phyloP scores from a whole-genome alignment of 139 green algal species.

The Haematococcus sp. region DNA sequence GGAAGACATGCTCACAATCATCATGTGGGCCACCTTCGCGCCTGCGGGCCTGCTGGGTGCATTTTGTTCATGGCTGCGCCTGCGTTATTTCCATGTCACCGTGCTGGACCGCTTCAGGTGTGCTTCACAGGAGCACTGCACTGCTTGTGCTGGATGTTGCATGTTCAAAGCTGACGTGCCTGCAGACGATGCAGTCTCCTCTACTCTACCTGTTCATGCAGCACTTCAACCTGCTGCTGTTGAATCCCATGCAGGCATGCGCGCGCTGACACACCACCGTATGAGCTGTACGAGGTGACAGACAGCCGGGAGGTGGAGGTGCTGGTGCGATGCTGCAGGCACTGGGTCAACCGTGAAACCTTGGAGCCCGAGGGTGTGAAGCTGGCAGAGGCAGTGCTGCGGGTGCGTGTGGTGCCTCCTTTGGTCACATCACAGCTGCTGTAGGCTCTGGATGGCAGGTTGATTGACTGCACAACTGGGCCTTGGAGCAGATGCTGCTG shows the following conservation, averaged over 20 bases:
- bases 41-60: neutral
- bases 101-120: slow-evolving; percentile 13
- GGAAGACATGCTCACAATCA: neutral
- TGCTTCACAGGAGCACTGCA: too few relatives aligned
- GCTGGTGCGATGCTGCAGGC: slow-evolving; percentile 28
- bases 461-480: too few relatives aligned
- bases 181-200: too few relatives aligned
- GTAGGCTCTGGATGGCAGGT: too few relatives aligned
- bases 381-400: slow-evolving; percentile 31
- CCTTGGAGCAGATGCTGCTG: too few relatives aligned
- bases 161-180: too few relatives aligned
- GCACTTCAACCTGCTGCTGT: too few relatives aligned
- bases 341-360: slow-evolving; percentile 14
- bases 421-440: too few relatives aligned
- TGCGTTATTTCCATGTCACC: neutral
- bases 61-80: slow-evolving; percentile 15
- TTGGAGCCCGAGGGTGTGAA: slow-evolving; percentile 9
- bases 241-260: too few relatives aligned
- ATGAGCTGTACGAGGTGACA: too few relatives aligned
- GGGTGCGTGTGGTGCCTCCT: slow-evolving; percentile 26
- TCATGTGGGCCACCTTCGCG: slow-evolving; percentile 4
- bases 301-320: slow-evolving; percentile 50
- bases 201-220: too few relatives aligned
- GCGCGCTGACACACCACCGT: too few relatives aligned
- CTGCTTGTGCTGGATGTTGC: neutral